These are phyloP conservation scores for Theileria parva DNA, from an alignment of 169 alveolate species.

Conservation along the genomic window DNA sequence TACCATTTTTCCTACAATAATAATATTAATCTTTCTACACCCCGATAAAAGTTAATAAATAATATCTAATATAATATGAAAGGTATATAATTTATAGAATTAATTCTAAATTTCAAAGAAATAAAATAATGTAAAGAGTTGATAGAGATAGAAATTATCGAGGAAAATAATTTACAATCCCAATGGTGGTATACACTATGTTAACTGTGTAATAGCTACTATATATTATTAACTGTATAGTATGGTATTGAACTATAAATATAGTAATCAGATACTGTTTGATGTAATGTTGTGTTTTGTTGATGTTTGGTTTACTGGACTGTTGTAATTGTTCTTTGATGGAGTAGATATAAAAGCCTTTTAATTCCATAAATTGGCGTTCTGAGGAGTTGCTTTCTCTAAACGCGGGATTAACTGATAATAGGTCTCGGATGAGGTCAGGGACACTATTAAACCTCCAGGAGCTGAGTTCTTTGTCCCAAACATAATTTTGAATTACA, in stretches of 20 bases:
- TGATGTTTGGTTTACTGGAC: background rate
- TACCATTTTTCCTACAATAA: background rate
- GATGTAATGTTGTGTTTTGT: background rate
- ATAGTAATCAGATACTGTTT: background rate
- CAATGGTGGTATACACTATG: too few relatives aligned
- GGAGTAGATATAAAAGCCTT: conserved; percentile 16
- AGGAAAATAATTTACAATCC: too few relatives aligned
- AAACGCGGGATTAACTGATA: conserved; percentile 43
- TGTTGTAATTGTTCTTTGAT: background rate
- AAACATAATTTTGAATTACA: conserved; percentile 8
- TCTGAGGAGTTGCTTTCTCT: conserved; percentile 33
- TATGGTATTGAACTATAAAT: too few relatives aligned
- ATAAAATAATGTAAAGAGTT: too few relatives aligned
- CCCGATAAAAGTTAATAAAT: background rate
- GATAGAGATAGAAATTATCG: too few relatives aligned
- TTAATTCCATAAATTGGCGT: conserved; percentile 16
- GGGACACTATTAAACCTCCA: conserved; percentile 30
- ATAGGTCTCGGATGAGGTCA: conserved; percentile 30
- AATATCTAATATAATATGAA: background rate
- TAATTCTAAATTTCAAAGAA: too few relatives aligned
- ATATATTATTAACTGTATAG: too few relatives aligned
- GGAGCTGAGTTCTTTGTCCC: conserved; percentile 29
- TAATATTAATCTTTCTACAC: background rate
- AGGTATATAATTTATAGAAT: too few relatives aligned
- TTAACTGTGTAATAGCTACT: background rate